Conservation (phyloP, 2,329 filamentous ascomycete genomes). For the Pseudogymnoascus sp. region DNA sequence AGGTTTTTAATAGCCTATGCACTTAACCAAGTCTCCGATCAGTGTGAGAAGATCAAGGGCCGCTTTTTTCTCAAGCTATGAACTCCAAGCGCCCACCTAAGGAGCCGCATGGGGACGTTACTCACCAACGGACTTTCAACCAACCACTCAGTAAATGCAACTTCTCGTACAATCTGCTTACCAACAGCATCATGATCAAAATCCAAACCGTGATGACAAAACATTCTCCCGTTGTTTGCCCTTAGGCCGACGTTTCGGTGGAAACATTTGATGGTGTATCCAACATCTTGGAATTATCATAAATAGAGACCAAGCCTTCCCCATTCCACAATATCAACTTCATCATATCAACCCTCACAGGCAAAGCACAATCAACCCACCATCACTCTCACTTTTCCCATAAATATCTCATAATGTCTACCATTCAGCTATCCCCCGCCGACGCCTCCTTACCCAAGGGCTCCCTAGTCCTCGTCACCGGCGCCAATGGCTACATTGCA, state of each 20-base stretch:
- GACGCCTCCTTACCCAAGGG: conserved; percentile 18
- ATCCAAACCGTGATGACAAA: neutral
- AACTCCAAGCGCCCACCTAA: neutral
- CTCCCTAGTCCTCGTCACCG: conserved; percentile 34
- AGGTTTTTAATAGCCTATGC: neutral
- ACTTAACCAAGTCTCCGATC: neutral
- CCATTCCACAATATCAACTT: neutral
- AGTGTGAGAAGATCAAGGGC: neutral
- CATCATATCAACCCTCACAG: neutral
- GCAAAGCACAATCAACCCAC: neutral
- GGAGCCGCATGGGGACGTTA: neutral
- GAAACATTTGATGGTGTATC: neutral
- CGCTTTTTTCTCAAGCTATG: neutral
- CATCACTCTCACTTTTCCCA: too few species aligned
- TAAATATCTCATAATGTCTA: too few species aligned
- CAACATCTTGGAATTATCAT: neutral
- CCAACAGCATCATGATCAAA: neutral
- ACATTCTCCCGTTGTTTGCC: neutral
- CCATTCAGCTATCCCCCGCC: neutral
- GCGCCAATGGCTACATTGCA: conserved; percentile 34
- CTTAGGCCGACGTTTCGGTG: neutral
- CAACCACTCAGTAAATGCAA: neutral
- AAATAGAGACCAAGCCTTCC: neutral
- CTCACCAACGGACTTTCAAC: neutral
- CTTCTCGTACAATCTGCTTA: neutral